Conservation (phyloP, 2,329 filamentous ascomycete genomes). For the Colletotrichum eleusines region DNA sequence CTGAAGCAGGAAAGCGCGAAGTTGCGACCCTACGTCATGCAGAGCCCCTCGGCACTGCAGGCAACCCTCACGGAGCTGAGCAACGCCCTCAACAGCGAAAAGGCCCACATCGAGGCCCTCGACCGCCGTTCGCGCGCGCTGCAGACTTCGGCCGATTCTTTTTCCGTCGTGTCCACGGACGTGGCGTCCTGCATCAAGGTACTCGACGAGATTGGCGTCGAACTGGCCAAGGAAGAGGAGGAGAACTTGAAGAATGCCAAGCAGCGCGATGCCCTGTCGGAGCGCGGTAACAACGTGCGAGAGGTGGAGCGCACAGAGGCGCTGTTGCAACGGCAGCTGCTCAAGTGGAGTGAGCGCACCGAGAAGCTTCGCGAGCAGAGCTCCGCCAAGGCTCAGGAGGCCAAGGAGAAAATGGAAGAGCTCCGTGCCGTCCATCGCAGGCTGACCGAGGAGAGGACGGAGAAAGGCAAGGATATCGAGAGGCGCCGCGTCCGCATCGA, state of each 20-base stretch:
- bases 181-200: constrained; percentile 90
- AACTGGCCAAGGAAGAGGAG: constrained; percentile 91
- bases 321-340: constrained; percentile 84
- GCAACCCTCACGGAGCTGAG: constrained; percentile 84
- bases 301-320: constrained; percentile 92
- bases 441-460: constrained; percentile 84
- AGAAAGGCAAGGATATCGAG: constrained; percentile 94
- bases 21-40: constrained; percentile 89
- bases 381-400: constrained; percentile 82
- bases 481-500: constrained; percentile 92
- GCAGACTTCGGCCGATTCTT: constrained; percentile 92
- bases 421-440: constrained; percentile 82
- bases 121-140: constrained; percentile 90
- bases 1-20: constrained; percentile 89
- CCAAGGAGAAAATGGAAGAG: constrained; percentile 91
- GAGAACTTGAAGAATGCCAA: constrained; percentile 83
- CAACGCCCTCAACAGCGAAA: constrained; percentile 81
- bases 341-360: constrained; percentile 88
- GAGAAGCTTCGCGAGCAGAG: constrained; percentile 85
- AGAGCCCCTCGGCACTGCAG: constrained; percentile 87
- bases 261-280: constrained; percentile 88
- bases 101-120: constrained; percentile 85
- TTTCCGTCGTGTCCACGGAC: constrained; percentile 84
- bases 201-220: constrained; percentile 86
- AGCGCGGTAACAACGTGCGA: constrained; percentile 88